A percentile compares a stretch with the other conserved stretches of the same genome.
Conservation (phyloP, 768 basidiomycete genomes). For the Pisolithus tinctorius region DNA sequence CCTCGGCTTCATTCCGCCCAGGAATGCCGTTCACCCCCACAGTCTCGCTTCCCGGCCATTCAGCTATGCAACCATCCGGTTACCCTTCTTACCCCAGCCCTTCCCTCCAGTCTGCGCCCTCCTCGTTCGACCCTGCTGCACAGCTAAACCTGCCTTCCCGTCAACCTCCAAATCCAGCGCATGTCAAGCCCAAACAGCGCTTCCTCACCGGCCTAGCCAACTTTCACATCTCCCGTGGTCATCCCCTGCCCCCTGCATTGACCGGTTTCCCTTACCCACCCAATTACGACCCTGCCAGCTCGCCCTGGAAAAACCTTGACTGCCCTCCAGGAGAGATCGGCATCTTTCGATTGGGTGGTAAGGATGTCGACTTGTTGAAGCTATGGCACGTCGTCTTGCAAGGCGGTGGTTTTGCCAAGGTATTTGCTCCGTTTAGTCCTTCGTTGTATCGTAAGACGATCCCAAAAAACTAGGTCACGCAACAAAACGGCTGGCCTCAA, state of each 20-base stretch:
- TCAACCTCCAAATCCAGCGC: conserved; percentile 28
- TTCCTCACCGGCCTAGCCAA: conserved; percentile 59
- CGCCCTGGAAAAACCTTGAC: conserved; percentile 64
- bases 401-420: conserved; percentile 55
- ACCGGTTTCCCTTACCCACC: conserved; percentile 53
- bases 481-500: conserved; percentile 50
- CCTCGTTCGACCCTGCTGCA: conserved; percentile 42
- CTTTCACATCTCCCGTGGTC: conserved; percentile 48
- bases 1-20: conserved; percentile 63
- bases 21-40: conserved; percentile 44
- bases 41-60: conserved; percentile 29
- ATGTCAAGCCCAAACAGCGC: conserved; percentile 50
- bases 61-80: conserved; percentile 40
- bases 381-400: conserved; percentile 59
- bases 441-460: conserved; percentile 5
- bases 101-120: conserved; percentile 22
- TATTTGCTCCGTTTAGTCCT: conserved; percentile 28
- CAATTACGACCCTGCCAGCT: conserved; percentile 54
- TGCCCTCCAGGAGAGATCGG: conserved; percentile 51
- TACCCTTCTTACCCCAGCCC: conserved; percentile 34
- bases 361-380: conserved; percentile 71
- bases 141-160: conserved; percentile 32
- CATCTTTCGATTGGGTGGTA: conserved; percentile 60
- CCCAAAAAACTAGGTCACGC: conserved; percentile 34
- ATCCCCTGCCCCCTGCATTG: conserved; percentile 70